A percentile compares a stretch with the other conserved stretches of the same genome.
These are phyloP conservation scores for Heliamphora ciliata DNA, from an alignment of 179 eudicot genomes.

Conservation along the genomic window DNA sequence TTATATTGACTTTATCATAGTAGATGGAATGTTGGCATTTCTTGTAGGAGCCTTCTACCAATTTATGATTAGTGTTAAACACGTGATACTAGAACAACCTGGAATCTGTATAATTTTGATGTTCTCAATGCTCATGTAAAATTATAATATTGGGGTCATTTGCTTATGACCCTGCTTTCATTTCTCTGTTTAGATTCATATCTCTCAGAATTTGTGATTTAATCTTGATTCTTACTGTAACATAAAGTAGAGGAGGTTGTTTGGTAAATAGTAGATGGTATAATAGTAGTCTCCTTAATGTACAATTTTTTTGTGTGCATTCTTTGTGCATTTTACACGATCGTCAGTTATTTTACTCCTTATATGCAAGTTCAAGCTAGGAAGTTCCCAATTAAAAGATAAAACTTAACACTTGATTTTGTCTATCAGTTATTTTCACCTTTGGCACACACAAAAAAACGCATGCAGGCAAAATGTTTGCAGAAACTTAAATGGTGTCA, in stretches of 20 bases:
- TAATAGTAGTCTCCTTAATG: neutral
- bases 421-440: neutral
- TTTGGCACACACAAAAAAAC: neutral
- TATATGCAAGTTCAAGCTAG: constrained; percentile 1
- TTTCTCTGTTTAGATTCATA: neutral
- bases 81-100: too few relatives aligned
- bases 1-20: too few relatives aligned
- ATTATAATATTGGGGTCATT: too few relatives aligned
- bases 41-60: too few relatives aligned
- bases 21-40: too few relatives aligned
- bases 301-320: neutral
- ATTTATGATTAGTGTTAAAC: too few relatives aligned
- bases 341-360: neutral
- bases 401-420: neutral
- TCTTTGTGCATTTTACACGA: neutral
- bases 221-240: neutral
- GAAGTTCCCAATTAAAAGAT: neutral
- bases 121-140: too few relatives aligned
- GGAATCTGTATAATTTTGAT: too few relatives aligned
- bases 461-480: neutral
- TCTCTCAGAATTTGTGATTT: neutral
- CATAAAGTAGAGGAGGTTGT: neutral
- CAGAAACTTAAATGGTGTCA: neutral
- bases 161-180: too few relatives aligned
- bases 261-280: neutral